These are phyloP conservation scores for Picea sitchensis DNA, from an alignment of 75 land plant species.

Conservation along the genomic window DNA sequence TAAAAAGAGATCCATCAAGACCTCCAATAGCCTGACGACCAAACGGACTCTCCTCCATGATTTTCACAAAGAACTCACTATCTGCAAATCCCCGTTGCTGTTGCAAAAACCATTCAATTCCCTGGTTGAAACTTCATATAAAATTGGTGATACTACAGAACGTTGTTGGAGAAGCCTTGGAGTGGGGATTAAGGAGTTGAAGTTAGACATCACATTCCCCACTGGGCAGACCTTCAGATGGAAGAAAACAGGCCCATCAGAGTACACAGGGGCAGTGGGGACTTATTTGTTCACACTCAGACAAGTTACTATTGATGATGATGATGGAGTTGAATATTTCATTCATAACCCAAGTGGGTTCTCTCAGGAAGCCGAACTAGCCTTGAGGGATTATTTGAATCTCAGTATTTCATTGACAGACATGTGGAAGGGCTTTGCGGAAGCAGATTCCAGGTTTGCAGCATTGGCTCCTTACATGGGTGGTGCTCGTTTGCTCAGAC, in stretches of 20 bases:
- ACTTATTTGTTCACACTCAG: conserved; percentile 68
- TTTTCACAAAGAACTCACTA: not conserved
- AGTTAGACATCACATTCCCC: conserved; percentile 78
- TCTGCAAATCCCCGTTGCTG: not conserved
- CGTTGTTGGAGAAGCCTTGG: conserved; percentile 58
- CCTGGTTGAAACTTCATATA: not conserved
- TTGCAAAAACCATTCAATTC: not conserved
- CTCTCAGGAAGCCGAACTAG: conserved; percentile 11
- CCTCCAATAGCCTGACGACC: not conserved
- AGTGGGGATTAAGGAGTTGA: conserved; percentile 64
- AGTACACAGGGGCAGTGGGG: conserved; percentile 73
- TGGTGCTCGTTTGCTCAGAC: conserved; percentile 83
- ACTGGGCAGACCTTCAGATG: conserved; percentile 98
- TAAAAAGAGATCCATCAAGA: not conserved
- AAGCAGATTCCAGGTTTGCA: conserved; percentile 68
- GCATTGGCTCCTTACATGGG: conserved; percentile 56
- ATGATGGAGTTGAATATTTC: conserved; percentile 17
- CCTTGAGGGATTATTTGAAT: conserved; percentile 66
- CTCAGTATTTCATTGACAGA: conserved; percentile 47
- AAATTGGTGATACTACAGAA: not conserved
- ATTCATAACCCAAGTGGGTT: conserved; percentile 18
- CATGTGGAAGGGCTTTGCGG: conserved; percentile 56
- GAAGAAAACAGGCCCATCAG: conserved; percentile 57
- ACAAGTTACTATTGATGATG: conserved; percentile 33
- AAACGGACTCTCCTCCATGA: conserved; percentile 5